Base-by-base conservation (phyloP, 352 stramenopile genomes). In the Globisporangium okanoganense region DNA sequence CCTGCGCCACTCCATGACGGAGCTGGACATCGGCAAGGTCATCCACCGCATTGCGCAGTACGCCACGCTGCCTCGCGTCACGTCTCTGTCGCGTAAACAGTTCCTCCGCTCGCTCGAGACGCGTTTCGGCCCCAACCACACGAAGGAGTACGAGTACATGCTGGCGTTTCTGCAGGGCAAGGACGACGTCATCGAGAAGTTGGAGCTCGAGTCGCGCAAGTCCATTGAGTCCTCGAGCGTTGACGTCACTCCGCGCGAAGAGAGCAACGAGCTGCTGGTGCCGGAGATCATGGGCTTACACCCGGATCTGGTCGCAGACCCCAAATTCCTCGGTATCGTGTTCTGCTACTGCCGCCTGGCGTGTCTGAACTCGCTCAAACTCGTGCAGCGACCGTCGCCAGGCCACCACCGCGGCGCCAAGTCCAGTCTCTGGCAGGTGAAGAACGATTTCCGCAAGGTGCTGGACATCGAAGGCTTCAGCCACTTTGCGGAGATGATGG, bases 331-430 rank as follows among this genome's bases (percentile, higher is more conserved):
- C 20, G 81, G 79, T 58, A 81, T 93, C 22, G 84, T 91, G 16
- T 87, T 93, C 55, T 91, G 78, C 70, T 93, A 91, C 69, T 91
- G 82, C 56, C 79, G 84, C 5, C 58, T 91, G 56, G 84, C 84
- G 56, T 93, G 84, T 61, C 58, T 93, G n/a, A 93, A 93, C 69
- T 87, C 84, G 56, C 72, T 90, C 29, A 89, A 90, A 71, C 79
- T 93, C 50, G 79, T 91, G 75, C 71, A 85, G 29, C 75, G 80
- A 14, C 74, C 75, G 22, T 61, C 70, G 5, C 52, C 71, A 2
- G 78, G 79, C 1, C 72, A 87, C 55, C 72, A 76, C 56, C 75
- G 78, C 41, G 70, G 67, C 25, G 58, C 71, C 40, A 93, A 93
- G 64, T 90, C 85, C 24, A 92, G 79, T 38, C 71, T 93, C 58